These are phyloP conservation scores for Suhomyces yuchorum DNA, from an alignment of 1,139 yeast genomes.

Conservation along the genomic window DNA sequence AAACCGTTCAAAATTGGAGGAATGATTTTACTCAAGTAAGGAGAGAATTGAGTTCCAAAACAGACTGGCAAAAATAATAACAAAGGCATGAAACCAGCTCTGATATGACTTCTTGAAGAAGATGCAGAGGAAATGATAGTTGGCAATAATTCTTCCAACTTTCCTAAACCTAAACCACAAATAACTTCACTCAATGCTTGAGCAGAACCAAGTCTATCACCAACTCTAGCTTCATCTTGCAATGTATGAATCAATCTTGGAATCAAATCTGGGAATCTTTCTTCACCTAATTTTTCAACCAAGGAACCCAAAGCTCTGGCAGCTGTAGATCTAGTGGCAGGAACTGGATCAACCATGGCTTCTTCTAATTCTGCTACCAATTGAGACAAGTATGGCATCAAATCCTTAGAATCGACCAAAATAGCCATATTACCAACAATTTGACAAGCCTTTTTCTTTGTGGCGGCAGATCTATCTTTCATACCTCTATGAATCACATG, in stretches of 20 bases:
- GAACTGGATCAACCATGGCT: slow-evolving; percentile 99
- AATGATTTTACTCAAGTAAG: slow-evolving; percentile 80
- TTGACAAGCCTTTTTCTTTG: slow-evolving; percentile 93
- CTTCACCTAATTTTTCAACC: slow-evolving; percentile 96
- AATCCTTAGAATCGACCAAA: slow-evolving; percentile 83
- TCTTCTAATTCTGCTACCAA: slow-evolving; percentile 81
- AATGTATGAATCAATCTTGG: slow-evolving; percentile 77
- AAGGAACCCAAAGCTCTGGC: slow-evolving; percentile 96
- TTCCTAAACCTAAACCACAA: slow-evolving; percentile 84
- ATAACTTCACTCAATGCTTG: slow-evolving; percentile 95
- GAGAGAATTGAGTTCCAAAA: slow-evolving; percentile 89
- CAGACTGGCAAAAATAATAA: slow-evolving; percentile 89
- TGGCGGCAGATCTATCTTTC: slow-evolving; percentile 88
- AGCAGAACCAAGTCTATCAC: slow-evolving; percentile 95
- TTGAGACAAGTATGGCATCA: slow-evolving; percentile 77
- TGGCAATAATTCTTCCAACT: slow-evolving; percentile 88
- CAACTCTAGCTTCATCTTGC: slow-evolving; percentile 77
- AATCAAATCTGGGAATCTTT: slow-evolving; percentile 88
- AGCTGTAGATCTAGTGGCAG: slow-evolving; percentile 95
- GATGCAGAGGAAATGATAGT: slow-evolving; percentile 72
- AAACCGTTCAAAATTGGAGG: slow-evolving; percentile 90
- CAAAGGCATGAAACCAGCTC: slow-evolving; percentile 93
- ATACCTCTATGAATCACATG: slow-evolving; percentile 96
- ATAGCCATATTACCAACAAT: slow-evolving; percentile 99
- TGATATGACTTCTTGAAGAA: slow-evolving; percentile 64